Percentiles rank a stretch among this genome's conserved stretches.
Conservation (phyloP, 176 grass and related monocot genomes). For the Juncus inflexus region DNA sequence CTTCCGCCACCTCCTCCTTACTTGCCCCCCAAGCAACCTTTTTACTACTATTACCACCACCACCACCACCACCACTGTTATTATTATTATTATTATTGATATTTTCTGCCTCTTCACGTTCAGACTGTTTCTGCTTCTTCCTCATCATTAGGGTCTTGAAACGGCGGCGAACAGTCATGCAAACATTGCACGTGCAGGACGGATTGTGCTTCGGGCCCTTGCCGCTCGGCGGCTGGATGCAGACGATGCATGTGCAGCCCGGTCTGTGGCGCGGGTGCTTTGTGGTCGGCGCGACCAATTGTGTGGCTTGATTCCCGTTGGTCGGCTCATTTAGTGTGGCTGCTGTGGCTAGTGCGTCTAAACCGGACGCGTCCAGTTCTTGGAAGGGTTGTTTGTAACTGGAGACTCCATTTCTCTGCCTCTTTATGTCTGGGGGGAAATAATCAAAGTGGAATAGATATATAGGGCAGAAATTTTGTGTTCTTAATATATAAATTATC, state of each 20-base stretch:
- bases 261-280: constrained; percentile 91
- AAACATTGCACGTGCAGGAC: constrained; percentile 89
- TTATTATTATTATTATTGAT: too few relatives aligned
- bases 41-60: constrained; percentile 43
- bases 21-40: constrained; percentile 43
- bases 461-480: background rate
- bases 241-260: constrained; percentile 96
- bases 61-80: too few relatives aligned
- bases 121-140: constrained; percentile 91
- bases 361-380: constrained; percentile 57
- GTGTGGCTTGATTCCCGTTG: constrained; percentile 44
- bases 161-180: constrained; percentile 84
- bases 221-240: constrained; percentile 96
- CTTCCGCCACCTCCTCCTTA: constrained; percentile 79
- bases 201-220: constrained; percentile 95
- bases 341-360: constrained; percentile 59
- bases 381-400: constrained; percentile 52
- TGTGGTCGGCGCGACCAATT: constrained; percentile 66
- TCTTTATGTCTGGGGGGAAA: constrained; percentile 58
- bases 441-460: background rate
- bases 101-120: constrained; percentile 75
- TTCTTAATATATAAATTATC: too few relatives aligned
- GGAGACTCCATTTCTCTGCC: constrained; percentile 41
- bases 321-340: constrained; percentile 38
- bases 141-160: constrained; percentile 99